These are phyloP conservation scores for Tolypocladium guangdongense DNA, from an alignment of 2,329 filamentous ascomycete species.

Conservation along the genomic window DNA sequence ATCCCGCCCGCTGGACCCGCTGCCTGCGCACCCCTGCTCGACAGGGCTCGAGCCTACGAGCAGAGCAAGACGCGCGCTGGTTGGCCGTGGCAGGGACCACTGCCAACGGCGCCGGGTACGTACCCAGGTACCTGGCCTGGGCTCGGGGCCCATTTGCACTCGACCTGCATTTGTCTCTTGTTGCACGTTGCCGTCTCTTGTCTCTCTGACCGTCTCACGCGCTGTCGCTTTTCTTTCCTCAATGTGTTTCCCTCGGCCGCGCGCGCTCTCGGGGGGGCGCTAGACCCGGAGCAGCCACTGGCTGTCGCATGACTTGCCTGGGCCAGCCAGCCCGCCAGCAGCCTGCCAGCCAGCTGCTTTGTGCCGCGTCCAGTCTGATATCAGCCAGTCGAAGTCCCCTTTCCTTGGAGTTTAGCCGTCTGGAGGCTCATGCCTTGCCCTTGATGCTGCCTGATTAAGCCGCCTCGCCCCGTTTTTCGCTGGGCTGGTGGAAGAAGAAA, in stretches of 20 bases:
- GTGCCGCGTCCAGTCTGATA: not conserved
- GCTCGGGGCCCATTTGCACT: not conserved
- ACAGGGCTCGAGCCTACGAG: not conserved
- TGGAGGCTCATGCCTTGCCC: not conserved
- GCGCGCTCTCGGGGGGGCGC: not conserved
- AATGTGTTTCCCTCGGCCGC: not conserved
- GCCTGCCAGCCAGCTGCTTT: not conserved
- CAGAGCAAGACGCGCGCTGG: not conserved
- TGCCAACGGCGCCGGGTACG: not conserved
- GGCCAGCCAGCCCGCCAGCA: not conserved
- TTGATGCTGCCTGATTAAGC: conserved; percentile 6
- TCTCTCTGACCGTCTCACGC: not conserved
- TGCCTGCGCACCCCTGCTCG: not conserved
- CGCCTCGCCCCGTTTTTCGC: conserved; percentile 9
- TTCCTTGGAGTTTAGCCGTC: not conserved
- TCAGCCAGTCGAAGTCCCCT: not conserved
- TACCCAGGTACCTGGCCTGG: not conserved
- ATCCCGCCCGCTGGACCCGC: not conserved
- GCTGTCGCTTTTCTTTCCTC: not conserved
- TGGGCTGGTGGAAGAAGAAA: conserved; percentile 2
- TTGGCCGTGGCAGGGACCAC: not conserved
- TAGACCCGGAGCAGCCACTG: not conserved
- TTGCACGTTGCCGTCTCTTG: not conserved
- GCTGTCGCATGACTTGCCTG: not conserved
- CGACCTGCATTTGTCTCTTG: not conserved